Evolutionary conservation across 1,139 yeast species (phyloP).

Genomic region (Arxiozyma heterogenica): DNA sequence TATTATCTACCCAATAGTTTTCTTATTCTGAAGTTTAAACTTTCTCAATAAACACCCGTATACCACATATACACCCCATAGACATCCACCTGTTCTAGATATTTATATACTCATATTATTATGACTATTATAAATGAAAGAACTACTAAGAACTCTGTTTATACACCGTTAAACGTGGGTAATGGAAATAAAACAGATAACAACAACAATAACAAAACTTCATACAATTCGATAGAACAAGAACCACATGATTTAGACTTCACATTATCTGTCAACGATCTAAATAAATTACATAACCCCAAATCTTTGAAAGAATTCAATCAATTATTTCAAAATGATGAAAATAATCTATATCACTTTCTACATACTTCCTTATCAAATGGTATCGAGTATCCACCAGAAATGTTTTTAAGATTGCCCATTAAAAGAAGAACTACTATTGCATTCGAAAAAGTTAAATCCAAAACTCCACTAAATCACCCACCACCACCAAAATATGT

Average conservation of each 20-base stretch:
- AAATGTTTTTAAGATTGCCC: constrained; percentile 10
- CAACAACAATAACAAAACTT: not conserved
- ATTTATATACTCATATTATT: not conserved
- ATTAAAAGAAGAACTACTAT: not conserved
- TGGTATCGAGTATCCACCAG: constrained; percentile 36
- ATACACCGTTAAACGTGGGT: not conserved
- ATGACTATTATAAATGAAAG: not conserved
- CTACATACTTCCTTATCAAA: constrained; percentile 35
- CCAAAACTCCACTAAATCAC: not conserved
- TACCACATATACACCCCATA: too few species aligned
- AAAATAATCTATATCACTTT: constrained; percentile 17
- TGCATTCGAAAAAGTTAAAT: not conserved
- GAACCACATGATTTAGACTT: constrained; percentile 1
- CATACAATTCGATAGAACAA: not conserved
- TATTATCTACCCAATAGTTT: not conserved
- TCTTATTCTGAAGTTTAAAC: not conserved
- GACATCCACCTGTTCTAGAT: not conserved
- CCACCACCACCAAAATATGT: constrained; percentile 13
- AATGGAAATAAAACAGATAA: not conserved
- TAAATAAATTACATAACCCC: constrained; percentile 31
- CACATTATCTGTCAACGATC: constrained; percentile 10
- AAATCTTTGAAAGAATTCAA: constrained; percentile 27
- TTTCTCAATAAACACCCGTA: too few species aligned
- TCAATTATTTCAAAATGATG: constrained; percentile 14
- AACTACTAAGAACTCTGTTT: not conserved